These are phyloP conservation scores for Stachybotrys elegans DNA, from an alignment of 2,329 filamentous ascomycete genomes.

Conservation along the genomic window DNA sequence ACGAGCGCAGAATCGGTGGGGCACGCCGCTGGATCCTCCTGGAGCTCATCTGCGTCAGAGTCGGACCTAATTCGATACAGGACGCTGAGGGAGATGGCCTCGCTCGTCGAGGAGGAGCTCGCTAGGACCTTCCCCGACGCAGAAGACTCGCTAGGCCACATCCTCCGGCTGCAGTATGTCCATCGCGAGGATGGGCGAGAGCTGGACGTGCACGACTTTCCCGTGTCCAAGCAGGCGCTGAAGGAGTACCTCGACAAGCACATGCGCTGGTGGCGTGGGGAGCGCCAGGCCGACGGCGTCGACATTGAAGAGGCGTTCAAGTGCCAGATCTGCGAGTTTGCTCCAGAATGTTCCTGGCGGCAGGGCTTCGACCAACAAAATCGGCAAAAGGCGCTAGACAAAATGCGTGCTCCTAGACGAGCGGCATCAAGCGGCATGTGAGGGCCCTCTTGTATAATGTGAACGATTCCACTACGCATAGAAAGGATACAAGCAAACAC, in stretches of 20 bases:
- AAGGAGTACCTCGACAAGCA: conserved; percentile 62
- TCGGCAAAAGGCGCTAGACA: conserved; percentile 18
- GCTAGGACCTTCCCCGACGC: conserved; percentile 48
- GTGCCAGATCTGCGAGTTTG: conserved; percentile 80
- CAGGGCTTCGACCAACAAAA: conserved; percentile 59
- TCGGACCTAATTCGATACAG: conserved; percentile 40
- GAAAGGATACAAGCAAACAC: too few relatives aligned
- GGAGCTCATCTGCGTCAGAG: conserved; percentile 12
- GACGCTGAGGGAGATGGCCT: conserved; percentile 41
- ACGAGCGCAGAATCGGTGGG: too few relatives aligned
- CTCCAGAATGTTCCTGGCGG: conserved; percentile 73
- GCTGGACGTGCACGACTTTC: conserved; percentile 54
- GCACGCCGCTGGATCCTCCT: too few relatives aligned
- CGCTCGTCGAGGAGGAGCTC: conserved; percentile 42
- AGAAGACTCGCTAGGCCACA: conserved; percentile 39
- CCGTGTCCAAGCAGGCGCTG: conserved; percentile 60
- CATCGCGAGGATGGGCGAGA: conserved; percentile 46
- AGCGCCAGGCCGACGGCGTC: conserved; percentile 68
- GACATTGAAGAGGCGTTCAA: conserved; percentile 83
- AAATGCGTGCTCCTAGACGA: conserved; percentile 14
- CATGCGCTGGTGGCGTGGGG: conserved; percentile 85
- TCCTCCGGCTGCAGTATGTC: conserved; percentile 51
- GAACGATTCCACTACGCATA: too few relatives aligned
- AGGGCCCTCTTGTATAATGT: too few relatives aligned
- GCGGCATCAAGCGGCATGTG: conserved; percentile 1